Evolutionary conservation across 257 asterid genomes (phyloP), one percentile per base, ranked within the genome.

Genomic region (Cinchona pubescens): DNA sequence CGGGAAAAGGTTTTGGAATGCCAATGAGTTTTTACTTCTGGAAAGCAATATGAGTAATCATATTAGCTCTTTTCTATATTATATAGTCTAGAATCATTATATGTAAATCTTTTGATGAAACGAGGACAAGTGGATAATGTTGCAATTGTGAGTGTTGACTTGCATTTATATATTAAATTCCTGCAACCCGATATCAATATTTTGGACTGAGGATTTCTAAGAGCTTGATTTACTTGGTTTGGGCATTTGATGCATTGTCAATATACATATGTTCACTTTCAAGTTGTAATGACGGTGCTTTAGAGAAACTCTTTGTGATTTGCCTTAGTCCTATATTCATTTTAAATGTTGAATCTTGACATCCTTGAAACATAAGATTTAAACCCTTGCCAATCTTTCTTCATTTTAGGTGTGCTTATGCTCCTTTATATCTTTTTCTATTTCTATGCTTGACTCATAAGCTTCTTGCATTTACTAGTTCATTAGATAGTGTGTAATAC

Each of bases 11-110:
- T 93, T 93, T 75, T 88, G 83, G 80, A 88, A 82, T 70, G 90
- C 96, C 13, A 97, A 93, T 27, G 95, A 88, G 87, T 90, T 85
- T 82, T 92, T 93, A 74, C 93, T 93, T 68, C 84, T 84, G 79
- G 93, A 90, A 83, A 93, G 97, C 77, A 80, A 83, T 70, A 81
- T 91, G 90, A 97, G 98, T 92, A 81, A 58, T 23, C 23, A 38
- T 56, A 25, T 62, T 60, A 67, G 27, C 65, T 65, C 5, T 53
- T 42, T 49, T 42, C 61, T 29, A 72, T 49, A 64, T 79, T 83
- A 71, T 15, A 2, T 5, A 0, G 55, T 46, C 49, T 43, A 5
- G 45, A 27, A 58, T 45, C 16, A 34, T 32, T 72, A 12, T 59
- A 23, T 56, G 21, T 15, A 32, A 4, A 12, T 53, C 10, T 21